Percentiles rank a stretch among this genome's conserved stretches.
phyloP scores from a whole-genome alignment of 2,329 filamentous ascomycete species.

The Stemphylium beticola region DNA sequence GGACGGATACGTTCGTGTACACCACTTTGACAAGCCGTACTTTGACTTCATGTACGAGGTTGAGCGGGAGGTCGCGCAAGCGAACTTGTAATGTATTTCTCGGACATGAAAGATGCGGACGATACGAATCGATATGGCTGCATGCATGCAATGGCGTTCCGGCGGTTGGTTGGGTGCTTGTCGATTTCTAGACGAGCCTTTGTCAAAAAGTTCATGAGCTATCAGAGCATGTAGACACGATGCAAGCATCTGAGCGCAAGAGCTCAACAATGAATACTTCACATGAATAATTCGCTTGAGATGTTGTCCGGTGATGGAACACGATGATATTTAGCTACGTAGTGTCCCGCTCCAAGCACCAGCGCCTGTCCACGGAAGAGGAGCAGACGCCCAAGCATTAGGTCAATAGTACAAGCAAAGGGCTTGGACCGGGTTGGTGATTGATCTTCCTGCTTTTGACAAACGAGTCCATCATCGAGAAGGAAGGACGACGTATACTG shows the following conservation, averaged over 20 bases:
- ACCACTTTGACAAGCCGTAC: slow-evolving; percentile 98
- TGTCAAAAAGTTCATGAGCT: slow-evolving; percentile 21
- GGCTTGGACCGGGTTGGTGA: slow-evolving; percentile 21
- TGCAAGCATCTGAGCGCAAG: slow-evolving; percentile 7
- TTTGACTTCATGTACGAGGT: slow-evolving; percentile 99
- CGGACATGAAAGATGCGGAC: slow-evolving; percentile 25
- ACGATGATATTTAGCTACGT: neutral
- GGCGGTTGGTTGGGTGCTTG: slow-evolving; percentile 29
- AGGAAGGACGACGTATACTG: slow-evolving; percentile 43
- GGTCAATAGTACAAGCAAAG: slow-evolving; percentile 34
- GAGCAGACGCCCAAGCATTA: slow-evolving; percentile 36
- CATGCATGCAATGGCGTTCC: slow-evolving; percentile 49
- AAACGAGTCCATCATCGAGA: slow-evolving; percentile 42
- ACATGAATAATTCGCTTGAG: neutral
- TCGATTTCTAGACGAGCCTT: slow-evolving; percentile 13
- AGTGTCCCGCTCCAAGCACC: slow-evolving; percentile 28
- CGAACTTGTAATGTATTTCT: slow-evolving; percentile 41
- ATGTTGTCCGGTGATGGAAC: neutral
- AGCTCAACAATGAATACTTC: slow-evolving; percentile 14
- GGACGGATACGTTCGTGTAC: slow-evolving; percentile 97
- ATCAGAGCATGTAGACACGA: slow-evolving; percentile 4
- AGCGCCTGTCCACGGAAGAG: slow-evolving; percentile 23
- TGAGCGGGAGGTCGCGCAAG: slow-evolving; percentile 72
- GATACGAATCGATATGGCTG: slow-evolving; percentile 23
- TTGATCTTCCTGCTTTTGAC: slow-evolving; percentile 39